Evolutionary conservation across 805 yeast species (phyloP).

Genomic region (Cyberlindnera veronae): DNA sequence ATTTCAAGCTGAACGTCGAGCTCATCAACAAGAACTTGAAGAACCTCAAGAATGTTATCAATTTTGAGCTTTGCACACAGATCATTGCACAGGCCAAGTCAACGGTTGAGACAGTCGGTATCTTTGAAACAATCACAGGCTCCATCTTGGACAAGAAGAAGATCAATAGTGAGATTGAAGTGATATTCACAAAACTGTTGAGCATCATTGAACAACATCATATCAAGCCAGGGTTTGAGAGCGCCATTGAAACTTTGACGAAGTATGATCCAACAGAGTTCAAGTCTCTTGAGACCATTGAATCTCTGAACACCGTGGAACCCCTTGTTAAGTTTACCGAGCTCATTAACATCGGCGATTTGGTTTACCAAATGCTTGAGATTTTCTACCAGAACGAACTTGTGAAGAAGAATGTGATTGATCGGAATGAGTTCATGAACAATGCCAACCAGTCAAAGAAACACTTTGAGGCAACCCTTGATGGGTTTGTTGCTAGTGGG

Average conservation of each 20-base stretch:
- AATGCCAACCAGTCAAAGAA: conserved; percentile 77
- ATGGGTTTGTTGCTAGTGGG: conserved; percentile 89
- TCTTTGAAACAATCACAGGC: conserved; percentile 31
- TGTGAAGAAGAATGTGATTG: conserved; percentile 49
- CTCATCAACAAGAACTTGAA: conserved; percentile 72
- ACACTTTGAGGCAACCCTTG: conserved; percentile 74
- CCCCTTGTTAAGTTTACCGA: conserved; percentile 88
- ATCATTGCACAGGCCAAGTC: conserved; percentile 66
- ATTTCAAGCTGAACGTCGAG: conserved; percentile 76
- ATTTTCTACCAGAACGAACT: conserved; percentile 89
- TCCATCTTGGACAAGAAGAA: conserved; percentile 28
- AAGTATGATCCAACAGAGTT: conserved; percentile 61
- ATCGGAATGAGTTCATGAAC: conserved; percentile 74
- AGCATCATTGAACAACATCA: conserved; percentile 67
- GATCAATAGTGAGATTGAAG: conserved; percentile 42
- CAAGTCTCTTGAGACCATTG: conserved; percentile 32
- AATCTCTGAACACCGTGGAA: conserved; percentile 47
- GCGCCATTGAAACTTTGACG: conserved; percentile 67
- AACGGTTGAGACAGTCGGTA: conserved; percentile 55
- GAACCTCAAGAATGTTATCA: conserved; percentile 71
- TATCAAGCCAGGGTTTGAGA: conserved; percentile 78
- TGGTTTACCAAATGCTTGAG: conserved; percentile 87
- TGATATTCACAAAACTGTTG: conserved; percentile 66
- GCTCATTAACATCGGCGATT: conserved; percentile 86
- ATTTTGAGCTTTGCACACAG: conserved; percentile 73